phyloP scores from a whole-genome alignment of 176 grass and related monocot species.

The Zoysia pacifica region DNA sequence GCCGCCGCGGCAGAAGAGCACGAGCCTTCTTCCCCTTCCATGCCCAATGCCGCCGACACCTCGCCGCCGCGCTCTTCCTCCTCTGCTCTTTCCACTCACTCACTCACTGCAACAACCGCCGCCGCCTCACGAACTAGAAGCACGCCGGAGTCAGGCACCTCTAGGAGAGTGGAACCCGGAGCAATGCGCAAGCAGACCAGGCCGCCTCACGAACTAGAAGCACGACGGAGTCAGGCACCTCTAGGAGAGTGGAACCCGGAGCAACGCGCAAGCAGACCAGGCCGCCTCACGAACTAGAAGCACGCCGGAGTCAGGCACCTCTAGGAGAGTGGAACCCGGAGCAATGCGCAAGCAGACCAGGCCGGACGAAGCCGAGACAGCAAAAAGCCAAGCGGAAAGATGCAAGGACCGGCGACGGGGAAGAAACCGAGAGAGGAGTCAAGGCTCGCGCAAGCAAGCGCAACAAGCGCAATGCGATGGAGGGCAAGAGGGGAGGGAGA shows the following conservation, averaged over 20 bases:
- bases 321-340: background rate
- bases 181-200: no score
- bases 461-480: background rate
- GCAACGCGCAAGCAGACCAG: background rate
- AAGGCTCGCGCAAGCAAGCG: background rate
- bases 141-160: background rate
- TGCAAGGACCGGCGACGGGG: background rate
- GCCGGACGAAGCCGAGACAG: background rate
- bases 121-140: background rate
- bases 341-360: background rate
- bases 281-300: no score
- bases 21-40: constrained; percentile 47
- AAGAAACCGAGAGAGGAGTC: background rate
- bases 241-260: background rate
- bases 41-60: background rate
- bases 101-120: no score
- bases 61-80: background rate
- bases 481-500: background rate
- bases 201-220: no score
- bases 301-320: no score
- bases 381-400: background rate
- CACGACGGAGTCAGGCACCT: no score
- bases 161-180: background rate
- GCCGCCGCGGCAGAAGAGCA: background rate
- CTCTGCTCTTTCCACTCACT: background rate